phyloP scores from a whole-genome alignment of 139 green algal species.

The Haematococcus sp. region DNA sequence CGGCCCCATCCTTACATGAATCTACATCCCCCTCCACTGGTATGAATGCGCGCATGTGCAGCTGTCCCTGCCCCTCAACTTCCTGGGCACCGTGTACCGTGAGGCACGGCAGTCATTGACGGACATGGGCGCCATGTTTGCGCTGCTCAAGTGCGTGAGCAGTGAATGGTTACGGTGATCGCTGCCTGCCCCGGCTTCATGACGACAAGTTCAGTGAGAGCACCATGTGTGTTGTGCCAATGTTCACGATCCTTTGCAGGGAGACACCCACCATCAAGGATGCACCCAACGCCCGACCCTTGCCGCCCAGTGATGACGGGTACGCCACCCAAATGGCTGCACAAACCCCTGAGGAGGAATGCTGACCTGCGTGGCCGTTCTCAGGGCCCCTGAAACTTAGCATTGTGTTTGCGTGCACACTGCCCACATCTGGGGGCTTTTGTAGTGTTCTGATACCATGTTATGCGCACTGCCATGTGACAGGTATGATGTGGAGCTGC shows the following conservation, averaged over 20 bases:
- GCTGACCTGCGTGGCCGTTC: no score
- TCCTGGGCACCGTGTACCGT: conserved; percentile 95
- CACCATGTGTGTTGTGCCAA: no score
- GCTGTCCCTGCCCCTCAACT: conserved; percentile 97
- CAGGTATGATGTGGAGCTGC: conserved; percentile 56
- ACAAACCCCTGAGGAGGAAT: no score
- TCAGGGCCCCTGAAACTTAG: no score
- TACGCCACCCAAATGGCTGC: background rate
- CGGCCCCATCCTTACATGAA: no score
- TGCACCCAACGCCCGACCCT: conserved; percentile 32
- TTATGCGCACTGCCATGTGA: no score
- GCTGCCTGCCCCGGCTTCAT: no score
- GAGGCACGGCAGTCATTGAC: conserved; percentile 92
- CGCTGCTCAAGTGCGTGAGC: conserved; percentile 61
- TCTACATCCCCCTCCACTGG: background rate
- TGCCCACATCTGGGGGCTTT: no score
- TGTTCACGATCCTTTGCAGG: no score
- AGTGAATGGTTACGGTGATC: background rate
- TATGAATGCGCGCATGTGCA: conserved; percentile 38
- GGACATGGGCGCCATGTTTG: conserved; percentile 97
- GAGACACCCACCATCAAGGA: conserved; percentile 20
- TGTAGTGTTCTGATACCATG: no score
- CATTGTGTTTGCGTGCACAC: no score
- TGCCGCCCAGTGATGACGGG: conserved; percentile 22
- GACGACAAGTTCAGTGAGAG: no score